Conservation (phyloP, 306 rosid genomes). For the Argentina anserina region DNA sequence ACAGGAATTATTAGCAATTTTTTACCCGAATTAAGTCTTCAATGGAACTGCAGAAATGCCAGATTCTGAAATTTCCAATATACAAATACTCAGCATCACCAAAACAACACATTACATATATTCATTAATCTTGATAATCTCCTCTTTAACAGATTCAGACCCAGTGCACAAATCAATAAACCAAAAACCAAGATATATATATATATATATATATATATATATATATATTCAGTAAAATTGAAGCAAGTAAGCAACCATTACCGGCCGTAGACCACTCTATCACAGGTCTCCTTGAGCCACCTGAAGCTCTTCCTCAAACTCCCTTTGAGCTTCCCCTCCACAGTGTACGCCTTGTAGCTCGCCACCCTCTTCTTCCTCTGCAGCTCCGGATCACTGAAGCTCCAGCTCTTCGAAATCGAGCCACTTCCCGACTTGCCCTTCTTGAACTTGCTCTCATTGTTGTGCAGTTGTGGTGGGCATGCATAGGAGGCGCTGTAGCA, state of each 20-base stretch:
- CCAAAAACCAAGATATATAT: neutral
- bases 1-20: neutral
- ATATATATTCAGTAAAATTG: neutral
- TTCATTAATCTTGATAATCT: neutral
- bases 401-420: constrained; percentile 61
- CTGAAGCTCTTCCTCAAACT: constrained; percentile 71
- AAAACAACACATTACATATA: neutral
- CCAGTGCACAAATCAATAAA: neutral
- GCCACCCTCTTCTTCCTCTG: constrained; percentile 94
- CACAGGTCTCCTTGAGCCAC: constrained; percentile 82
- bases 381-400: constrained; percentile 77
- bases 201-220: neutral
- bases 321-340: constrained; percentile 89
- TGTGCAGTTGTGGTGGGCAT: constrained; percentile 43
- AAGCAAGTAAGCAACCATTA: constrained; percentile 24
- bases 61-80: neutral
- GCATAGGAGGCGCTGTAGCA: constrained; percentile 86
- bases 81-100: neutral
- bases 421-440: constrained; percentile 74
- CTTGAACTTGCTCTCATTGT: constrained; percentile 54
- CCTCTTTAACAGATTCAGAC: neutral
- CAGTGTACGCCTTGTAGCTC: constrained; percentile 79
- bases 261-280: constrained; percentile 69
- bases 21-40: neutral
- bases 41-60: neutral